Evolutionary conservation across 345 rosid genomes (phyloP), one percentile per base, ranked within the genome.

Genomic region (Psidium guajava): DNA sequence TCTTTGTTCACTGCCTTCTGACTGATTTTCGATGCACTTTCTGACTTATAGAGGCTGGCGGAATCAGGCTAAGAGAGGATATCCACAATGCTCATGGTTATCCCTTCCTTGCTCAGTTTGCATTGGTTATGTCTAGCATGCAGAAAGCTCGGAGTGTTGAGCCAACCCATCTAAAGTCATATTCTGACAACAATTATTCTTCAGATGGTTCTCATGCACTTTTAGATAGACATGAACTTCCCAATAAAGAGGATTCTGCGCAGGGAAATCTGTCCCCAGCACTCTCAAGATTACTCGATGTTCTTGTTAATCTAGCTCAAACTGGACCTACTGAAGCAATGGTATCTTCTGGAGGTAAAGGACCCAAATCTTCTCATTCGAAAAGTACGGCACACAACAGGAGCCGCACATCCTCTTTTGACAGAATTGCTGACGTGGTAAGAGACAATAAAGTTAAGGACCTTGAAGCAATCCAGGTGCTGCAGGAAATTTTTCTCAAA

Each of bases 91-190:
- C 99, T 89, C 99, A 98, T 74, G 99, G 99, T 85, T 95, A 98
- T 91, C 99, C 95, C 88, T 98, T 98, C 90, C 99, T 98, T 90
- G 99, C 95, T 88, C 99, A 92, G 89, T 96, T 98, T 93, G 98
- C 98, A 80, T 89, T 98, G 88, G 90, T 92, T 86, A 91, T 98
- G 49, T 94, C 99, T 84, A 87, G 95, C 83, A 84, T 93, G 90
- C 94, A 94, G 84, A 93, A 88, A 88, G 91, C 85, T 75, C 92
- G 85, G 87, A 83, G 61, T 58, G 53, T 87, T 89, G 89, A 87
- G 81, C 88, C 90, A 82, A 57, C 89, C 81, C 82, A 89, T 92
- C 86, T 85, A 51, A 87, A 89, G 88, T 88, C 89, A 86, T 84
- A 89, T 85, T 81, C 86, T 82, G 85, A 82, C 77, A 49, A 56